Evolutionary conservation across 306 rosid species (phyloP).

Genomic region (Vigna hirtella): DNA sequence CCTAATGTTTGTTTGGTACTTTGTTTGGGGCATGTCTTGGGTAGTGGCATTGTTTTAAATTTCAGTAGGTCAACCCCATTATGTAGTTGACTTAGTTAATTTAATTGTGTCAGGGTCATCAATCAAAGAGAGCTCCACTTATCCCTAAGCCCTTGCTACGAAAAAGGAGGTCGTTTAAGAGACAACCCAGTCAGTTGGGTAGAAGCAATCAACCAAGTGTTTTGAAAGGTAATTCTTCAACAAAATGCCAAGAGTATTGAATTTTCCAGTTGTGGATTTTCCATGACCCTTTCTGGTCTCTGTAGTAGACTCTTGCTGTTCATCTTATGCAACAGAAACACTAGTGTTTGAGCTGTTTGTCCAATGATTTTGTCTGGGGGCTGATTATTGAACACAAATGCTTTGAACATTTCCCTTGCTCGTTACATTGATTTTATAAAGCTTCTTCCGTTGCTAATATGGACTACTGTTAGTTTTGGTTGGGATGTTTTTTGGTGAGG

Average conservation of each 20-base stretch:
- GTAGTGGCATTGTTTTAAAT: conserved; percentile 10
- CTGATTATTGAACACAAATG: conserved; percentile 2
- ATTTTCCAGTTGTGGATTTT: conserved; percentile 18
- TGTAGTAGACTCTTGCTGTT: not conserved
- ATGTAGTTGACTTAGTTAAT: conserved; percentile 30
- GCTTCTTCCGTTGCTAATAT: not conserved
- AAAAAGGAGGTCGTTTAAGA: conserved; percentile 76
- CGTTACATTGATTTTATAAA: not conserved
- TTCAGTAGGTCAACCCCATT: conserved; percentile 1
- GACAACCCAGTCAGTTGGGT: conserved; percentile 71
- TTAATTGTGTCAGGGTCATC: conserved; percentile 58
- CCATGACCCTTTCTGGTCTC: not conserved
- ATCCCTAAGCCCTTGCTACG: conserved; percentile 67
- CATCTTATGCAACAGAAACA: conserved; percentile 4
- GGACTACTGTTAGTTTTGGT: not conserved
- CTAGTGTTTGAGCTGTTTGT: not conserved
- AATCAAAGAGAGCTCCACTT: conserved; percentile 63
- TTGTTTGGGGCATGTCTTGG: conserved; percentile 7
- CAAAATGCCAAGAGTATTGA: not conserved
- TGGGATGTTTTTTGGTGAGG: not conserved
- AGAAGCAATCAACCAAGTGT: conserved; percentile 65
- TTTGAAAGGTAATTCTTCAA: conserved; percentile 63
- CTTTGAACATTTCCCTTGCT: not conserved
- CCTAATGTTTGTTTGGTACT: conserved; percentile 1
- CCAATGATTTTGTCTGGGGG: conserved; percentile 3